These are phyloP conservation scores for Pestalotiopsis sp. DNA, from an alignment of 2,329 filamentous ascomycete genomes.

Conservation along the genomic window DNA sequence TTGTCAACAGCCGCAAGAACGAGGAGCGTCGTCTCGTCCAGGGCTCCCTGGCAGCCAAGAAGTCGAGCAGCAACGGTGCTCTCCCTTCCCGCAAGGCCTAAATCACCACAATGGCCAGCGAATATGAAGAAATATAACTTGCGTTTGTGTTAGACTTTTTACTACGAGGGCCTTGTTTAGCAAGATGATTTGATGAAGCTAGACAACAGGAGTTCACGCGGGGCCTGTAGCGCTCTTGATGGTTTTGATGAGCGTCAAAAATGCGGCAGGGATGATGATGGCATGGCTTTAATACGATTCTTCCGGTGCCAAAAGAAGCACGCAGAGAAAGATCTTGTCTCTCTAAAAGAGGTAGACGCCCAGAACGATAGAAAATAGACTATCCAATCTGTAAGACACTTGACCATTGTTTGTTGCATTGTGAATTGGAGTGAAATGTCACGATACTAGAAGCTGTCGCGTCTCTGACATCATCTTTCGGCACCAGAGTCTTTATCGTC, in stretches of 20 bases:
- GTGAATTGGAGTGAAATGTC: background rate
- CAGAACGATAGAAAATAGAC: constrained; percentile 12
- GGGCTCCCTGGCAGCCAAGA: constrained; percentile 36
- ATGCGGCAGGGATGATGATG: constrained; percentile 22
- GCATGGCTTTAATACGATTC: constrained; percentile 12
- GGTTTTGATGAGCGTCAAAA: constrained; percentile 18
- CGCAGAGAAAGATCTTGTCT: background rate
- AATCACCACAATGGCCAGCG: background rate
- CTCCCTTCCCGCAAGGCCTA: constrained; percentile 19
- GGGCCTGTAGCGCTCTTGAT: constrained; percentile 17
- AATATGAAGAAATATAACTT: constrained; percentile 5
- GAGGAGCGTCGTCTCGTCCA: constrained; percentile 64
- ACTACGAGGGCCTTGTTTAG: constrained; percentile 11
- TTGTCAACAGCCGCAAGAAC: constrained; percentile 82
- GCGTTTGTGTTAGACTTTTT: constrained; percentile 16
- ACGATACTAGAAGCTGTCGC: background rate
- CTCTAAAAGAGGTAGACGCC: constrained; percentile 4
- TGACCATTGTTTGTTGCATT: background rate
- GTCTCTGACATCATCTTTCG: constrained; percentile 1
- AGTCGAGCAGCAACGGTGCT: constrained; percentile 32
- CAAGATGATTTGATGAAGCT: constrained; percentile 13
- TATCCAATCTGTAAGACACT: background rate
- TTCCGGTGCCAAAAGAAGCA: constrained; percentile 9
- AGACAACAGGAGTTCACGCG: constrained; percentile 15
- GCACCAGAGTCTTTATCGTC: background rate